A percentile compares a stretch with the other conserved stretches of the same genome.
phyloP scores from a whole-genome alignment of 78 protist species.

The Dictyostelium firmibasis region DNA sequence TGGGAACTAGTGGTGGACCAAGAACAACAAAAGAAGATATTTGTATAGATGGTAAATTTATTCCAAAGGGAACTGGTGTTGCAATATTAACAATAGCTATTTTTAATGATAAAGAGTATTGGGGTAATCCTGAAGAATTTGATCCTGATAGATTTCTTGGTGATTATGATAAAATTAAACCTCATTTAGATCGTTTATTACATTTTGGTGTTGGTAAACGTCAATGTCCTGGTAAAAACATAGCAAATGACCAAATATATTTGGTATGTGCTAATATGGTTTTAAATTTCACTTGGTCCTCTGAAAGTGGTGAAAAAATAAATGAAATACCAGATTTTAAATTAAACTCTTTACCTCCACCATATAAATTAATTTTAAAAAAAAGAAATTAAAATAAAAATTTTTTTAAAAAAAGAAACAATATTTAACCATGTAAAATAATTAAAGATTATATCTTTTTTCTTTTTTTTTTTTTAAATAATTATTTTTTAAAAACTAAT shows the following conservation, averaged over 20 bases:
- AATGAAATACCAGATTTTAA: slow-evolving; percentile 1
- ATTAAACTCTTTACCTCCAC: background rate
- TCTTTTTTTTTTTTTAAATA: no score
- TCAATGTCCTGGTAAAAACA: slow-evolving; percentile 15
- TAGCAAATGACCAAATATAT: slow-evolving; percentile 25
- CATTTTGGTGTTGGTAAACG: slow-evolving; percentile 23
- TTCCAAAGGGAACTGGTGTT: background rate
- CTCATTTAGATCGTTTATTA: background rate
- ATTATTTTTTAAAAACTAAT: no score
- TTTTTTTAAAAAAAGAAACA: background rate
- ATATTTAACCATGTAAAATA: no score
- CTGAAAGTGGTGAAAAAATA: background rate
- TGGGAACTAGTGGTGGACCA: background rate
- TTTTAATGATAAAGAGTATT: background rate
- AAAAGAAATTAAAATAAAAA: background rate
- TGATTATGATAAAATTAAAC: background rate
- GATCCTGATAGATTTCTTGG: slow-evolving; percentile 34
- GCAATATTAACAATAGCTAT: background rate
- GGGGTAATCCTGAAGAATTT: slow-evolving; percentile 20
- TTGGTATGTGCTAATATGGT: slow-evolving; percentile 3
- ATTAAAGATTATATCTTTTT: no score
- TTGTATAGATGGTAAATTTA: background rate
- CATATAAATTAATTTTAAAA: background rate
- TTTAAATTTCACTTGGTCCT: background rate
- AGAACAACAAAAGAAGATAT: background rate